Conservation (phyloP, 2,329 filamentous ascomycete genomes). For the Diaporthe vexans region DNA sequence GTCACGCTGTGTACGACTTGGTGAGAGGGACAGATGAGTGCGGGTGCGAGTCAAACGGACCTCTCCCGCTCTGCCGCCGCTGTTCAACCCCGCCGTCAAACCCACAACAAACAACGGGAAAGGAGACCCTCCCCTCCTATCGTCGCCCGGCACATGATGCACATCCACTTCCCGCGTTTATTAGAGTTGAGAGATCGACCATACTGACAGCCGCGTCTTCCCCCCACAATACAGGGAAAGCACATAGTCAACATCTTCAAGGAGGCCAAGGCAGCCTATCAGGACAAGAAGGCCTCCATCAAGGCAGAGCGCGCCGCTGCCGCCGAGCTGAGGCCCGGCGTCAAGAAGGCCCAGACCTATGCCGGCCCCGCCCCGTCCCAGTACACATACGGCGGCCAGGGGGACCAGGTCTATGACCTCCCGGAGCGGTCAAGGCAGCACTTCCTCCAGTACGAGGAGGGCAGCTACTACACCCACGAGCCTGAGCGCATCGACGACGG, state of each 20-base stretch:
- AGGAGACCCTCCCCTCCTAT: slow-evolving; percentile 3
- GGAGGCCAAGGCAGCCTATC: slow-evolving; percentile 89
- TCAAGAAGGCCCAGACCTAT: slow-evolving; percentile 74
- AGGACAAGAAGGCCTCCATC: slow-evolving; percentile 87
- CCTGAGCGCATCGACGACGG: slow-evolving; percentile 47
- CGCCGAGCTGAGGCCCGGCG: slow-evolving; percentile 39
- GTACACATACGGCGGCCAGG: slow-evolving; percentile 42
- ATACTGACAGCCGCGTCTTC: slow-evolving; percentile 6
- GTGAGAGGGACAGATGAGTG: neutral
- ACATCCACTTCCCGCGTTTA: neutral
- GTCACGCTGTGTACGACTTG: neutral
- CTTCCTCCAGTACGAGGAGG: slow-evolving; percentile 33
- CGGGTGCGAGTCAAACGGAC: slow-evolving; percentile 8
- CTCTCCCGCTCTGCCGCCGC: neutral
- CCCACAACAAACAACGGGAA: slow-evolving; percentile 15
- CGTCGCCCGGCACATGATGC: neutral
- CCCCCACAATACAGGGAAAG: slow-evolving; percentile 75
- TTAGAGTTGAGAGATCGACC: neutral
- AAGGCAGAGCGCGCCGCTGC: slow-evolving; percentile 69
- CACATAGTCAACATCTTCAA: slow-evolving; percentile 92
- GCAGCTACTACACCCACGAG: slow-evolving; percentile 33
- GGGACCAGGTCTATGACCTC: slow-evolving; percentile 47
- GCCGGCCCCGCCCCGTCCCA: slow-evolving; percentile 54
- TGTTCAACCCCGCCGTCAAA: slow-evolving; percentile 30
- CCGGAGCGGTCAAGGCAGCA: slow-evolving; percentile 42